Evolutionary conservation across 1,139 yeast genomes (phyloP).

Genomic region (Sugiyamaella paludigena): DNA sequence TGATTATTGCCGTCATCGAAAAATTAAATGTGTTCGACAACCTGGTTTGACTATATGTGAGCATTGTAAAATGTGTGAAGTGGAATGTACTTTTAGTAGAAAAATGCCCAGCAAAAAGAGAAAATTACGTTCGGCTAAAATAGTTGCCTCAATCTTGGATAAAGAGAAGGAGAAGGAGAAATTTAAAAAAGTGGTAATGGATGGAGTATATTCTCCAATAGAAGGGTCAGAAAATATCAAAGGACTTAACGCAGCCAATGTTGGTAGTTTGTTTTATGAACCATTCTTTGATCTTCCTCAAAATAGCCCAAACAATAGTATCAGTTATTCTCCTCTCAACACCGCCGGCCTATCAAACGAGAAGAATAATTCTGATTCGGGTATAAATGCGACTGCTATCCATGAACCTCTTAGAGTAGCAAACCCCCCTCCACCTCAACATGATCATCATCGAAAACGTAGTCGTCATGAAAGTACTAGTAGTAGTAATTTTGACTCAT

Average conservation of each 20-base stretch:
- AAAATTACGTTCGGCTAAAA: slow-evolving; percentile 21
- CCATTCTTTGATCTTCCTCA: slow-evolving; percentile 9
- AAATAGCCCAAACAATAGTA: too few species aligned
- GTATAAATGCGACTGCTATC: too few species aligned
- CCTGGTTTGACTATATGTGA: slow-evolving; percentile 18
- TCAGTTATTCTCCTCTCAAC: too few species aligned
- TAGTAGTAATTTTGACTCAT: background rate
- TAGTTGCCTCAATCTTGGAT: slow-evolving; percentile 18
- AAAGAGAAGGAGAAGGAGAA: background rate
- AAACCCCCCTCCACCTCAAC: background rate
- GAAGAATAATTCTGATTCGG: too few species aligned
- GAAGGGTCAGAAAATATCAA: background rate
- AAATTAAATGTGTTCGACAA: slow-evolving; percentile 23
- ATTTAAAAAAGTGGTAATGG: background rate
- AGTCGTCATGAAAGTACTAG: background rate
- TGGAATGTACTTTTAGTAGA: slow-evolving; percentile 22
- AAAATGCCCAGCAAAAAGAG: slow-evolving; percentile 24
- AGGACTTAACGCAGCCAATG: background rate
- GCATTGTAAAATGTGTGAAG: slow-evolving; percentile 24
- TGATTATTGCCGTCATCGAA: slow-evolving; percentile 27
- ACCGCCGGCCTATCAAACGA: too few species aligned
- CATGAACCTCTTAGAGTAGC: too few species aligned
- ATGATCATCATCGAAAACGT: background rate
- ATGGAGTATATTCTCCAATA: background rate
- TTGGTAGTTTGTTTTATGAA: slow-evolving; percentile 11